Conservation (phyloP, 495 filamentous ascomycete genomes). For the Penicillium tannophilum region DNA sequence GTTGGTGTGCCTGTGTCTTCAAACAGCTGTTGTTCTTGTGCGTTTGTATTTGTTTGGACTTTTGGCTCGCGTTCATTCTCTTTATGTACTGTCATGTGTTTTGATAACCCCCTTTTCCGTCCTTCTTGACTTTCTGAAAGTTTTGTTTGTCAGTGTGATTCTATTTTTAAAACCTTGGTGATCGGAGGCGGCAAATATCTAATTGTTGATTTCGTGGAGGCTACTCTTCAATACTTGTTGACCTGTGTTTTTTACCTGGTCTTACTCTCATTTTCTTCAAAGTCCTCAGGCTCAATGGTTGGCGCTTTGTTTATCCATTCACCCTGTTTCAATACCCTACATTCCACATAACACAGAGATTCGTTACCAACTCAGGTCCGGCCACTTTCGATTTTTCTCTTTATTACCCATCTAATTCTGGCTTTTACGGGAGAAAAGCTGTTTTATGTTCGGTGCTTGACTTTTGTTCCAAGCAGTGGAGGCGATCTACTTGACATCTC, state of each 20-base stretch:
- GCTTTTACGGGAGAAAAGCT: not conserved
- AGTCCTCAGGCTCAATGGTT: not conserved
- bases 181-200: constrained; percentile 2
- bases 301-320: not conserved
- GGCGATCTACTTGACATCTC: not conserved
- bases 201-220: not conserved
- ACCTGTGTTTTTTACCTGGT: not conserved
- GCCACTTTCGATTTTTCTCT: not conserved
- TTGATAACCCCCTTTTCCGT: not conserved
- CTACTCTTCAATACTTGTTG: not conserved
- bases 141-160: not conserved
- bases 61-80: not conserved
- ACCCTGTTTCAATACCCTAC: not conserved
- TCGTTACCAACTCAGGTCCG: not conserved
- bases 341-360: not conserved
- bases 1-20: constrained; percentile 4
- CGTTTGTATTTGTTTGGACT: not conserved
- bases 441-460: too few species aligned
- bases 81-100: constrained; percentile 8
- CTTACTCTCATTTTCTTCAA: not conserved
- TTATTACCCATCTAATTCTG: not conserved
- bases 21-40: not conserved
- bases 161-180: not conserved
- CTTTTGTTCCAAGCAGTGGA: too few species aligned
- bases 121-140: not conserved